Percentiles rank a stretch among this genome's conserved stretches.
These are phyloP conservation scores for Boletales sp. DNA, from an alignment of 768 basidiomycete species.

Conservation along the genomic window DNA sequence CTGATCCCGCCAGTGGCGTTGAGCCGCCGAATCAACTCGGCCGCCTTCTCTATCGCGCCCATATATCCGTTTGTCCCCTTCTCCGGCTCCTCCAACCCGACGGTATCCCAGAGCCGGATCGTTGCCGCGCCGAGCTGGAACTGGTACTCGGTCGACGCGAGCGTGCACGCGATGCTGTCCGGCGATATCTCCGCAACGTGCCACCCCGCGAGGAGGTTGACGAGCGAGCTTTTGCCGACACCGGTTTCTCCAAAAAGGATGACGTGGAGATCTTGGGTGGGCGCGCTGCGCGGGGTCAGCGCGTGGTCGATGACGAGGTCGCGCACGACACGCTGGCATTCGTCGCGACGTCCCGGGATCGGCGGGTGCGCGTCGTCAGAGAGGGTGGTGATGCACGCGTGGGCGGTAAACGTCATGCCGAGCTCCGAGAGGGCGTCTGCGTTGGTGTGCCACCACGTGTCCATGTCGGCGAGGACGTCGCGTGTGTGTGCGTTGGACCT, in stretches of 20 bases:
- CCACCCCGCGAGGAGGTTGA: constrained; percentile 38
- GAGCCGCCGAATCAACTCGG: constrained; percentile 30
- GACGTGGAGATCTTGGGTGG: constrained; percentile 25
- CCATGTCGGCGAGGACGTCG: constrained; percentile 16
- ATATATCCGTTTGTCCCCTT: constrained; percentile 14
- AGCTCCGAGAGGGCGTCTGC: constrained; percentile 2
- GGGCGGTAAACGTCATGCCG: constrained; percentile 13
- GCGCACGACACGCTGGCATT: constrained; percentile 22
- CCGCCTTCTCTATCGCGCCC: constrained; percentile 27
- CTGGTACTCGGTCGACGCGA: constrained; percentile 23
- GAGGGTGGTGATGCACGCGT: constrained; percentile 24
- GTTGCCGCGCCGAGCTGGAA: constrained; percentile 22
- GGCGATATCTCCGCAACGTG: constrained; percentile 23
- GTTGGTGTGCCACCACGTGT: constrained; percentile 22
- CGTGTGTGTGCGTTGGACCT: neutral
- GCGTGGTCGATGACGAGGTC: constrained; percentile 21
- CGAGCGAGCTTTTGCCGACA: constrained; percentile 30
- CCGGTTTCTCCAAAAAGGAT: constrained; percentile 43
- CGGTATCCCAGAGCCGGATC: constrained; percentile 31
- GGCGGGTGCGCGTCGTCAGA: constrained; percentile 15
- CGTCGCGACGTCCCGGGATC: constrained; percentile 16
- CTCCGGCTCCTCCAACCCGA: constrained; percentile 28
- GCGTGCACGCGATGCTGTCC: constrained; percentile 30
- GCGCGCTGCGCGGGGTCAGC: constrained; percentile 16
- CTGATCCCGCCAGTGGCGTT: constrained; percentile 24